phyloP scores from a whole-genome alignment of 1,284 basidiomycete species.

The Calocybe gambosa region DNA sequence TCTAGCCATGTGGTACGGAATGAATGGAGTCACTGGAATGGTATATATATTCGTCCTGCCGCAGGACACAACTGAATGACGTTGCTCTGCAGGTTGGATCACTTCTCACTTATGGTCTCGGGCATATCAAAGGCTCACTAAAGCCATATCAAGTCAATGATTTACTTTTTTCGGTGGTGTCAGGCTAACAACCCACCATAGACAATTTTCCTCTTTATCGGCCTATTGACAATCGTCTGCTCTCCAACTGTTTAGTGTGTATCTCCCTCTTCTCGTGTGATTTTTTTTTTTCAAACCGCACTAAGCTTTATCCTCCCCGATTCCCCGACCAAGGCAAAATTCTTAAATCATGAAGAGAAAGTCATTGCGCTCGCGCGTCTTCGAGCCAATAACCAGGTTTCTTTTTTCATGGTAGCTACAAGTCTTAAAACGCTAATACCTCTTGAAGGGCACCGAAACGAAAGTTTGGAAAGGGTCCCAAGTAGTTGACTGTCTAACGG shows the following conservation, averaged over 20 bases:
- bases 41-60: constrained; percentile 10
- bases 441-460: constrained; percentile 32
- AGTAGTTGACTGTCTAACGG: constrained; percentile 33
- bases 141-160: constrained; percentile 36
- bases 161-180: too few relatives aligned
- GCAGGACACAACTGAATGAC: background rate
- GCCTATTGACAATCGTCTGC: constrained; percentile 35
- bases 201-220: constrained; percentile 46
- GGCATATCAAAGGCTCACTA: constrained; percentile 33
- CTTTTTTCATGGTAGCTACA: background rate
- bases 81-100: constrained; percentile 28
- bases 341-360: constrained; percentile 35
- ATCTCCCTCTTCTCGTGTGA: background rate
- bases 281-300: background rate
- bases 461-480: constrained; percentile 43
- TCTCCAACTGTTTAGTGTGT: constrained; percentile 40
- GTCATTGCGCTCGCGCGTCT: constrained; percentile 37
- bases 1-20: constrained; percentile 35
- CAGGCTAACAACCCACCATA: constrained; percentile 14
- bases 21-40: constrained; percentile 34
- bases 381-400: constrained; percentile 34
- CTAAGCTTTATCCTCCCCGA: constrained; percentile 36
- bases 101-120: constrained; percentile 34
- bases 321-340: constrained; percentile 33
- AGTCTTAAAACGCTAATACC: too few relatives aligned